A percentile compares a stretch with the other conserved stretches of the same genome.
Evolutionary conservation across 139 green algal genomes (phyloP).

Genomic region (Auxenochlorella protothecoides): DNA sequence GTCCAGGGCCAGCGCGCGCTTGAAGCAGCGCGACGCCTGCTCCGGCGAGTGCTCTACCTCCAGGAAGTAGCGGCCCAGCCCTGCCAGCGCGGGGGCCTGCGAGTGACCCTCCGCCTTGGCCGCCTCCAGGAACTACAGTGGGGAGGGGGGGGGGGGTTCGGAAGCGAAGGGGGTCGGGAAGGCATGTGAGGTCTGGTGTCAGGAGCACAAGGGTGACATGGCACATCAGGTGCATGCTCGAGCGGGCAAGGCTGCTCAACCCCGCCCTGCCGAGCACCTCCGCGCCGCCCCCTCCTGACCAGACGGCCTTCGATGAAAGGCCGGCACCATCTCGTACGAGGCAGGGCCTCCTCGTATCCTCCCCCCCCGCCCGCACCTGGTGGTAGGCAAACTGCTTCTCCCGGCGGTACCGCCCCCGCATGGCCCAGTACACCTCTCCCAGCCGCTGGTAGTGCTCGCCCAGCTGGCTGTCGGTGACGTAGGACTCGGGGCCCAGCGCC

Average conservation of each 20-base stretch:
- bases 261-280: not conserved
- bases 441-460: constrained; percentile 44
- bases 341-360: not conserved
- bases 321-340: no score
- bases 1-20: constrained; percentile 56
- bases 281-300: not conserved
- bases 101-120: constrained; percentile 36
- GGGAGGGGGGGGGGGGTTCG: not conserved
- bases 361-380: constrained; percentile 2
- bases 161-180: no score
- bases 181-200: no score
- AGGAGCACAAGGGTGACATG: no score
- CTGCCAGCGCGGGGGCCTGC: constrained; percentile 53
- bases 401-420: constrained; percentile 25
- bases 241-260: not conserved
- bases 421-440: constrained; percentile 41
- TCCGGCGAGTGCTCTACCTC: constrained; percentile 32
- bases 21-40: constrained; percentile 53
- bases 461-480: constrained; percentile 37
- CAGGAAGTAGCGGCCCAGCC: constrained; percentile 39
- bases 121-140: constrained; percentile 35
- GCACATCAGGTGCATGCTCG: no score
- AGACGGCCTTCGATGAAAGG: no score
- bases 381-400: constrained; percentile 30
- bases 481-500: constrained; percentile 10